Conservation (phyloP, 768 basidiomycete species). For the Guyanaporus albipodus region DNA sequence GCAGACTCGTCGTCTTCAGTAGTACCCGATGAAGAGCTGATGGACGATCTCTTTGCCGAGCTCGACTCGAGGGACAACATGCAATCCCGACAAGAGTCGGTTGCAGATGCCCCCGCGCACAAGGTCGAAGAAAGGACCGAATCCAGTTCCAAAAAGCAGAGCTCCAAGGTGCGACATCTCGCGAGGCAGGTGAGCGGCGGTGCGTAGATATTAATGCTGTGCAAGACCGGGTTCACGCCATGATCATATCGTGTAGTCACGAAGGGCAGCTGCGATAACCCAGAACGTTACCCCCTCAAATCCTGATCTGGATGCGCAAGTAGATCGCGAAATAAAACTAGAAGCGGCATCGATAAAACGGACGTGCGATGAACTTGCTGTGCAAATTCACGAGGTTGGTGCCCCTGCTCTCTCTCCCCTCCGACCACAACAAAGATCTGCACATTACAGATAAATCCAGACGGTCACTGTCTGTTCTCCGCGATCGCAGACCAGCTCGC, state of each 20-base stretch:
- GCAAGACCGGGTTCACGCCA: background rate
- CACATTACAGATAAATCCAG: conserved; percentile 76
- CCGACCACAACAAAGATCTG: conserved; percentile 1
- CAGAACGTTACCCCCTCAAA: conserved; percentile 51
- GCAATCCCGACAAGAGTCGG: conserved; percentile 45
- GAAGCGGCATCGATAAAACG: conserved; percentile 62
- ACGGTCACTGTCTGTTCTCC: conserved; percentile 95
- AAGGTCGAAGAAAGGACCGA: conserved; percentile 16
- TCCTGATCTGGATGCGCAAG: conserved; percentile 52
- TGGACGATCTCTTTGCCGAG: conserved; percentile 74
- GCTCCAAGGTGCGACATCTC: conserved; percentile 59
- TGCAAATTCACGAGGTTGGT: conserved; percentile 64
- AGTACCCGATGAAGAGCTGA: conserved; percentile 48
- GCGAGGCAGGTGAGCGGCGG: conserved; percentile 68
- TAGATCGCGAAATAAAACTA: conserved; percentile 61
- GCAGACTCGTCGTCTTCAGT: conserved; percentile 20
- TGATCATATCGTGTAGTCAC: conserved; percentile 48
- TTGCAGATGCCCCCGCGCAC: conserved; percentile 37
- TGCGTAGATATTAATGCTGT: background rate
- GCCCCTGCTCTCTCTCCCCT: background rate
- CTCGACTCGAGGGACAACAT: conserved; percentile 65
- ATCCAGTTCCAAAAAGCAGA: conserved; percentile 40
- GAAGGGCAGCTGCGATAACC: conserved; percentile 64
- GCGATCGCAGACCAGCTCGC: conserved; percentile 90
- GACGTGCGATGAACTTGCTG: conserved; percentile 60